phyloP scores from a whole-genome alignment of 1,284 basidiomycete genomes.

The Austropuccinia psidii region DNA sequence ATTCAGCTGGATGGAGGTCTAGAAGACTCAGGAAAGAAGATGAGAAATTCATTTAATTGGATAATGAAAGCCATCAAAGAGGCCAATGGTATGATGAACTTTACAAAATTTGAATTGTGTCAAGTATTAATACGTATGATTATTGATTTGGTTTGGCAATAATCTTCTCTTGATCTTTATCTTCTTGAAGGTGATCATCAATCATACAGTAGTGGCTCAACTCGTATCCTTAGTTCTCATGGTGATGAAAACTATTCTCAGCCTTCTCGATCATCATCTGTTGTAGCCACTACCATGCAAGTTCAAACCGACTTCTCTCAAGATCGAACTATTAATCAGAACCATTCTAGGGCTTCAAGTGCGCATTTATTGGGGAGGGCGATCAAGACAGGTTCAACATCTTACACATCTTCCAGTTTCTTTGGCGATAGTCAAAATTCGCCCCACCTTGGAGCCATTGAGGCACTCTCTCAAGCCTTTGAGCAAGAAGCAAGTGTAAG shows the following conservation, averaged over 20 bases:
- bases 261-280: background rate
- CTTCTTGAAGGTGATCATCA: constrained; percentile 12
- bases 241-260: background rate
- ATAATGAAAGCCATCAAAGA: constrained; percentile 43
- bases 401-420: no score
- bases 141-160: background rate
- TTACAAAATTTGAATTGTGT: background rate
- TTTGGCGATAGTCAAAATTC: no score
- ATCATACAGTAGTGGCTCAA: constrained; percentile 33
- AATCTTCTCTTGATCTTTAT: background rate
- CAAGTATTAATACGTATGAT: background rate
- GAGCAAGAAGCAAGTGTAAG: no score
- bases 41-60: constrained; percentile 44
- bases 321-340: background rate
- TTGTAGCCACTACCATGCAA: background rate
- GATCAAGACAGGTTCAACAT: no score
- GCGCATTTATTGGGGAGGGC: no score
- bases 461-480: no score
- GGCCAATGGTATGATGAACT: constrained; percentile 39
- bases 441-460: no score
- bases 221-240: constrained; percentile 5
- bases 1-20: constrained; percentile 45
- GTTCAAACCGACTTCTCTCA: background rate
- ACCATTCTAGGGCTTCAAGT: no score
- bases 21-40: constrained; percentile 42